Percentiles rank a stretch among this genome's conserved stretches.
Conservation (phyloP, 495 filamentous ascomycete genomes). For the Aeminium ludgeri region DNA sequence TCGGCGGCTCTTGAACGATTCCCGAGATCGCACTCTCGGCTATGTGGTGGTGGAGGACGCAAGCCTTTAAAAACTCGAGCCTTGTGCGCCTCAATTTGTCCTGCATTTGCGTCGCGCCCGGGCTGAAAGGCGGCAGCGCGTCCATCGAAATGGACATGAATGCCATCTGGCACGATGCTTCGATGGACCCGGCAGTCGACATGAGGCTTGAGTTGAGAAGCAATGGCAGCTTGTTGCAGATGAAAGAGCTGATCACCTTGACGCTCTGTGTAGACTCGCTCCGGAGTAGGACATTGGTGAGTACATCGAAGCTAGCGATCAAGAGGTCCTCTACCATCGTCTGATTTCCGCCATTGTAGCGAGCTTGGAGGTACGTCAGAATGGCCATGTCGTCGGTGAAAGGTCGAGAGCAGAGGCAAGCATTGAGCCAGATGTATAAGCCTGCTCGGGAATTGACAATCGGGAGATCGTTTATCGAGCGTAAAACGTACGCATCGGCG, state of each 20-base stretch:
- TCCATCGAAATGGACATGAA: slow-evolving; percentile 69
- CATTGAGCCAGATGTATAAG: slow-evolving; percentile 80
- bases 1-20: slow-evolving; percentile 70
- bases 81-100: slow-evolving; percentile 10
- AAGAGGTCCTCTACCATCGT: slow-evolving; percentile 65
- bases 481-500: slow-evolving; percentile 8
- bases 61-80: slow-evolving; percentile 74
- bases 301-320: slow-evolving; percentile 70
- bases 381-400: slow-evolving; percentile 65
- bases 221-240: slow-evolving; percentile 81
- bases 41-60: slow-evolving; percentile 68
- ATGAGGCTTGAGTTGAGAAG: slow-evolving; percentile 46
- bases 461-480: slow-evolving; percentile 44
- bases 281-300: slow-evolving; percentile 71
- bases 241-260: slow-evolving; percentile 71
- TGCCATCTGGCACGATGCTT: slow-evolving; percentile 66
- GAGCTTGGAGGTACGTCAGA: slow-evolving; percentile 60
- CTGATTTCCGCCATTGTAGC: slow-evolving; percentile 71
- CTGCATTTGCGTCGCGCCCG: slow-evolving; percentile 68
- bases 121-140: slow-evolving; percentile 45
- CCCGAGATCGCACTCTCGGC: slow-evolving; percentile 60
- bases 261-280: slow-evolving; percentile 54
- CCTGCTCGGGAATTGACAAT: slow-evolving; percentile 67
- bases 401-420: slow-evolving; percentile 63
- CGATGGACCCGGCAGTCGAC: slow-evolving; percentile 50